Evolutionary conservation across 139 green algal genomes (phyloP), one percentile per base, ranked within the genome.

Genomic region (Chlorella ohadii): DNA sequence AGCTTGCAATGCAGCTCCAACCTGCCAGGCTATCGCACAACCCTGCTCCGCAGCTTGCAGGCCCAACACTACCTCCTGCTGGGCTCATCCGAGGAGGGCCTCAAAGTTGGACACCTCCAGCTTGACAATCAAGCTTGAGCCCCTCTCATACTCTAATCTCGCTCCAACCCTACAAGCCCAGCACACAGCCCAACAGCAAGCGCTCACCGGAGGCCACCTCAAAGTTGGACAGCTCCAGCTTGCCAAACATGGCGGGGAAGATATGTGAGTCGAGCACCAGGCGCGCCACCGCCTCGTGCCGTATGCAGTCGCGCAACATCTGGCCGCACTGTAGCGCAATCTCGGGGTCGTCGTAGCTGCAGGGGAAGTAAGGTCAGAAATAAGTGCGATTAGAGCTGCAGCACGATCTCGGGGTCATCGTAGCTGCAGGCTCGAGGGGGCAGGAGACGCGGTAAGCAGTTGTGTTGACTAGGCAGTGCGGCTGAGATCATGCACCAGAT

Each of bases 181-280:
- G n/a, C n/a, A n/a, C n/a, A n/a, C n/a, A n/a, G n/a, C n/a, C n/a
- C n/a, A n/a, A n/a, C n/a, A n/a, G n/a, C n/a, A n/a, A n/a, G n/a
- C n/a, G n/a, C n/a, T n/a, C n/a, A n/a, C n/a, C n/a, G n/a, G 92
- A 96, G 3, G 96, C 94, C 7, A 99, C 91, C 77, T 99, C 96
- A 89, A 99, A 99, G 82, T 96, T 97, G 6, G 86, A 71, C 27
- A 95, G 88, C 84, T 98, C 91, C 70, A 99, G 91, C 57, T 96
- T 95, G 34, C 79, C 66, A 75, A 86, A 84, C 71, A 90, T 84
- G 31, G 88, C 87, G 31, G 82, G 44, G 38, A 86, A 82, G n/a
- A 87, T 44, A n/a, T 47, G 22, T 27, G 38, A 86, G 27, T 87
- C 51, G 34, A 93, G 81, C 57, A 90, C 77, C 11, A 87, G 44